Evolutionary conservation across 2,329 filamentous ascomycete species (phyloP), one percentile per base, ranked within the genome.

Genomic region (Phialophora macrospora): DNA sequence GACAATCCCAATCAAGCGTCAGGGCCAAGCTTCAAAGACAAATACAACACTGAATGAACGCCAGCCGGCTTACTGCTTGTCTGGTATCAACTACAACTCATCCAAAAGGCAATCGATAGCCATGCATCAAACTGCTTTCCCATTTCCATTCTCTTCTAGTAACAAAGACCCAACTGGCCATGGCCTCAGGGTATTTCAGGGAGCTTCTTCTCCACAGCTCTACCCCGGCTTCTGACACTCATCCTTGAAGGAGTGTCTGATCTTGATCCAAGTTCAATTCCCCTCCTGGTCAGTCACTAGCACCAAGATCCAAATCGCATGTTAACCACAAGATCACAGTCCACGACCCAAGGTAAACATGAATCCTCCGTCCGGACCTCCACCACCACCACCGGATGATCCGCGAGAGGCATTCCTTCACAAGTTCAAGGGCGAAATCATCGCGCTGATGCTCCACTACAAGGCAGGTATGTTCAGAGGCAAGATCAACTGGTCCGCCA

Each of bases 391-490:
- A 17, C 48, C 48, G 7, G 22, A 12, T 9, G 20, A 51, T 51
- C 48, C 48, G 48, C 48, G 12, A 22, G 48, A 51, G 7, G 22
- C 48, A 26, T 12, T 28, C 11, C 9, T 51, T 28, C 7, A 51
- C 48, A 17, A 26, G 11, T 12, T 26, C 20, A 51, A 51, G 24
- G 48, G 24, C 11, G 48, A 28, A 11, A 4, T 51, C 20, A 51
- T 51, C 24, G 7, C 48, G 20, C 9, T 26, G 20, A 51, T 51
- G 48, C 48, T 12, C 7, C 20, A 24, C 48, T 51, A 24, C 48
- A 51, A 51, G 20, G 48, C 48, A 8, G 48, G 48, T 22, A 24
- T 51, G 48, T 51, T 51, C 48, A 51, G 48, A 51, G 48, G 24
- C 48, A 24, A 28, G 14, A 51, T 51, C 48, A 51, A 22, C 24